Evolutionary conservation across 768 basidiomycete species (phyloP).

Genomic region (Macrolepiota fuliginosa): DNA sequence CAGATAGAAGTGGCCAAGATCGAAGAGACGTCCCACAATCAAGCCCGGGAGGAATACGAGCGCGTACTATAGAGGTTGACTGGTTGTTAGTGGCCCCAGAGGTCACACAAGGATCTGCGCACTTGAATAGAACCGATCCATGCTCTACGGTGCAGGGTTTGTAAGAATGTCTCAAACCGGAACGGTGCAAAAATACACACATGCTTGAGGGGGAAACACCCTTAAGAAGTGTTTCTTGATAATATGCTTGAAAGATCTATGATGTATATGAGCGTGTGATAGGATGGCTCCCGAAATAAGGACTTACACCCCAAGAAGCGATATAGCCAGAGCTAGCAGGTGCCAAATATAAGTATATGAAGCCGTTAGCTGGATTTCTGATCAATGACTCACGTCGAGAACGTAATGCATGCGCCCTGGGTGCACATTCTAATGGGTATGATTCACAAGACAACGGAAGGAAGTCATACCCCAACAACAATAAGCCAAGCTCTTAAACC

Average conservation of each 20-base stretch:
- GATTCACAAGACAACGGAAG: not conserved
- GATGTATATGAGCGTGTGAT: not conserved
- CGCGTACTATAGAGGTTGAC: slow-evolving; percentile 42
- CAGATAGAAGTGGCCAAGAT: slow-evolving; percentile 65
- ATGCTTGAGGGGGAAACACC: slow-evolving; percentile 42
- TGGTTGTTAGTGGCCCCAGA: not conserved
- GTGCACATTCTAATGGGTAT: not conserved
- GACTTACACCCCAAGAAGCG: slow-evolving; percentile 71
- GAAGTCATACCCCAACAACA: slow-evolving; percentile 36
- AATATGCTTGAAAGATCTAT: slow-evolving; percentile 7
- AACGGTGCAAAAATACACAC: slow-evolving; percentile 26
- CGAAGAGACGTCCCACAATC: slow-evolving; percentile 51
- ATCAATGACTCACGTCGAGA: slow-evolving; percentile 37
- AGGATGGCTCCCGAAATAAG: not conserved
- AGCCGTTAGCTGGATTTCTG: slow-evolving; percentile 7
- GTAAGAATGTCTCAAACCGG: slow-evolving; percentile 43
- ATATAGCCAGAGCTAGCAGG: slow-evolving; percentile 59
- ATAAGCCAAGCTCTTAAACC: slow-evolving; percentile 45
- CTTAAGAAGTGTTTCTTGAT: slow-evolving; percentile 2
- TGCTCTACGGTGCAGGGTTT: slow-evolving; percentile 38
- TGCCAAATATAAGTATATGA: slow-evolving; percentile 12
- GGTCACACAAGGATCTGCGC: not conserved
- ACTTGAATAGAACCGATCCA: slow-evolving; percentile 84
- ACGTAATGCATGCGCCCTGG: slow-evolving; percentile 44
- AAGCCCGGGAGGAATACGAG: slow-evolving; percentile 62